phyloP scores from a whole-genome alignment of 495 filamentous ascomycete species.

The Podospora conica region DNA sequence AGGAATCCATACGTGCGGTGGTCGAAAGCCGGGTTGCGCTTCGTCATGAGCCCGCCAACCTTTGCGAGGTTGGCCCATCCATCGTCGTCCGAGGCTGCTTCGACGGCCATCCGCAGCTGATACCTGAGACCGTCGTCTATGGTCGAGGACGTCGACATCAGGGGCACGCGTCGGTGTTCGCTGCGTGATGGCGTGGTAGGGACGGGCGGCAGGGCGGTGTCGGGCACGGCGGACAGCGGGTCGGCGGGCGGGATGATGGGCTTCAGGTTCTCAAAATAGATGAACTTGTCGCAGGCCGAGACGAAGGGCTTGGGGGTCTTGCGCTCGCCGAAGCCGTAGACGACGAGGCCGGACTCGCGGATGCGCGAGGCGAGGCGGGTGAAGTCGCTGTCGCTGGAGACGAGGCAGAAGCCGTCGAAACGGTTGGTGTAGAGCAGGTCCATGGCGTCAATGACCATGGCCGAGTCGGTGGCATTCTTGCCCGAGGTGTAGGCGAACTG shows the following conservation, averaged over 20 bases:
- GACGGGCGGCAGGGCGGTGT: background rate
- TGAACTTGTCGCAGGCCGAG: conserved; percentile 15
- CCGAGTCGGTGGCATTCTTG: conserved; percentile 18
- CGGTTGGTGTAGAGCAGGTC: conserved; percentile 19
- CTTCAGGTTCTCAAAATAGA: conserved; percentile 15
- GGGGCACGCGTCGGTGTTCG: background rate
- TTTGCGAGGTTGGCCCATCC: conserved; percentile 11
- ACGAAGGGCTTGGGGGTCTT: conserved; percentile 20
- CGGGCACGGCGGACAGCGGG: background rate
- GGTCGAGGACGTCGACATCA: background rate
- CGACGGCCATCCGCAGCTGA: conserved; percentile 3
- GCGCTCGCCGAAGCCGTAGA: conserved; percentile 20
- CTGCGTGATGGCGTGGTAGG: background rate
- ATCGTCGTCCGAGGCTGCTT: conserved; percentile 11
- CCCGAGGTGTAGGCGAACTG: conserved; percentile 19
- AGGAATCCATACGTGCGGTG: conserved; percentile 18
- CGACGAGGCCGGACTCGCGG: conserved; percentile 18
- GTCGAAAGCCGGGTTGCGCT: conserved; percentile 20
- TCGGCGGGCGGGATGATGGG: background rate
- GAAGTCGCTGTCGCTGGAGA: conserved; percentile 23
- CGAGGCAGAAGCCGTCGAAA: conserved; percentile 18
- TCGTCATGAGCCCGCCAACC: conserved; percentile 23
- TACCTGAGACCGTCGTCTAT: background rate
- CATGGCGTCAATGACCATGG: conserved; percentile 24
- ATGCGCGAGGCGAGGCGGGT: conserved; percentile 17